phyloP scores from a whole-genome alignment of 176 grass and related monocot species.

The Dactylis glomerata region DNA sequence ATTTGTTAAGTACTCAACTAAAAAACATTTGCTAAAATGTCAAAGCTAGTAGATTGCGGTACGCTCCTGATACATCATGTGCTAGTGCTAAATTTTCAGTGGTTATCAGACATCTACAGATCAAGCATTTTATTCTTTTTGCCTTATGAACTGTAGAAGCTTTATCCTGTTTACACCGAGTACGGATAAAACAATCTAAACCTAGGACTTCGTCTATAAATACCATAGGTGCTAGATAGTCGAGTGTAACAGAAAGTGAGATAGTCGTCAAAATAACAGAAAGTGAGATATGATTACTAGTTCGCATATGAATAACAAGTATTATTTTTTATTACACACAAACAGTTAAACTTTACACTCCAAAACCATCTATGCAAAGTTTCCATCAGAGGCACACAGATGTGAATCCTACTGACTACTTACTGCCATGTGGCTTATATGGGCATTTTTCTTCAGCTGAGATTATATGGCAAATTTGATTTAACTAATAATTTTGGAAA shows the following conservation, averaged over 20 bases:
- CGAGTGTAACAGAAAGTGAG: no score
- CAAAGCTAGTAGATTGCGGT: neutral
- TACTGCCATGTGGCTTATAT: neutral
- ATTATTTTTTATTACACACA: neutral
- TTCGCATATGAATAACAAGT: neutral
- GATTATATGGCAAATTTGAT: neutral
- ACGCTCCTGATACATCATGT: neutral
- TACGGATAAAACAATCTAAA: neutral
- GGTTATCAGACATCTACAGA: neutral
- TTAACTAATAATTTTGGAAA: neutral
- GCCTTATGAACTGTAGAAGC: neutral
- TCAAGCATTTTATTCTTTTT: neutral
- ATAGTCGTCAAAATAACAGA: no score
- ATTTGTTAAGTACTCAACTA: neutral
- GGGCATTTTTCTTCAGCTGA: neutral
- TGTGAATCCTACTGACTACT: neutral
- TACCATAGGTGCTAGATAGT: neutral
- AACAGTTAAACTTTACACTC: neutral
- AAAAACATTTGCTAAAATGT: neutral
- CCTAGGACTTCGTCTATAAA: neutral
- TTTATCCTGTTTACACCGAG: neutral
- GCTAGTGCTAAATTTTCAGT: neutral
- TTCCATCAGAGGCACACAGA: neutral
- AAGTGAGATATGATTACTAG: neutral
- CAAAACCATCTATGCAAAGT: neutral